phyloP scores from a whole-genome alignment of 73 alveolate genomes.

The Paraurostyla sp. region DNA sequence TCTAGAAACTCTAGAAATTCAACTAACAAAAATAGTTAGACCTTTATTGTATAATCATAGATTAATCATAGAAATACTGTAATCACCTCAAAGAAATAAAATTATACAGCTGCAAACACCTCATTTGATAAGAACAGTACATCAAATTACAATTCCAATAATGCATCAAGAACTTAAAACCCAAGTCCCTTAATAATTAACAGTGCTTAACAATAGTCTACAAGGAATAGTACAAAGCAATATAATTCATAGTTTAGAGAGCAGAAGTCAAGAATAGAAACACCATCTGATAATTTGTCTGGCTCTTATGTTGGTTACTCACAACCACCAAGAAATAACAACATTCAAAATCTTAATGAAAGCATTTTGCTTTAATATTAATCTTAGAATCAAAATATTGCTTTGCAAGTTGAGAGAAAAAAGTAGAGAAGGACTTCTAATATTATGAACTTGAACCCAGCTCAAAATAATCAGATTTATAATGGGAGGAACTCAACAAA shows the following conservation, averaged over 20 bases:
- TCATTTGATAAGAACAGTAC: too few species aligned
- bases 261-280: not conserved
- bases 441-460: not conserved
- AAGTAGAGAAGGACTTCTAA: not conserved
- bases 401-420: not conserved
- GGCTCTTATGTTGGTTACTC: not conserved
- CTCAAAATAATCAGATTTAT: not conserved
- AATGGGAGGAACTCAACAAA: not conserved
- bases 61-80: not conserved
- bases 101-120: too few species aligned
- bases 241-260: not conserved
- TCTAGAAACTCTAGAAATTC: conserved; percentile 29
- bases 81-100: not conserved
- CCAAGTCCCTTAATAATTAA: not conserved
- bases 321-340: not conserved
- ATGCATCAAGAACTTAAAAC: not conserved
- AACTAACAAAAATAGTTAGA: not conserved
- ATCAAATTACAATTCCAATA: too few species aligned
- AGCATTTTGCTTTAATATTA: conserved; percentile 9
- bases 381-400: not conserved
- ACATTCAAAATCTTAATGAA: not conserved
- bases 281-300: not conserved
- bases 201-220: not conserved
- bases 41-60: not conserved
- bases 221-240: not conserved